A percentile compares a stretch with the other conserved stretches of the same genome.
These are phyloP conservation scores for Colletotrichum karsti DNA, from an alignment of 2,329 filamentous ascomycete species.

Conservation along the genomic window DNA sequence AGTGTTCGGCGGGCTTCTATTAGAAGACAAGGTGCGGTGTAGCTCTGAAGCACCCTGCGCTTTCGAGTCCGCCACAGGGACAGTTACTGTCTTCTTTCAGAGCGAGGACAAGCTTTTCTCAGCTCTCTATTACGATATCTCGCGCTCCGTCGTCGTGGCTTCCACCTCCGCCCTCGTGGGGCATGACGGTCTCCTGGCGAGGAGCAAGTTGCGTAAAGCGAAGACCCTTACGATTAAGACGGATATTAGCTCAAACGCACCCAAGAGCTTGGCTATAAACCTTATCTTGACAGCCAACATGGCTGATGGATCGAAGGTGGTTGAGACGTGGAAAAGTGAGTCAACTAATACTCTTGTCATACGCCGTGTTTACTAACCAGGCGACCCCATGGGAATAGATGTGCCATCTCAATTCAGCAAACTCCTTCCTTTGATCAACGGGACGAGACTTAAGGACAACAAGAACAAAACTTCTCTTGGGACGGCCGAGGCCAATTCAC, in stretches of 20 bases:
- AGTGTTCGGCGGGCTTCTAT: neutral
- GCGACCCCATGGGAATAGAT: neutral
- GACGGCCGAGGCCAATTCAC: too few relatives aligned
- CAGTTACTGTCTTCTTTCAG: neutral
- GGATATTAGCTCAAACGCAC: neutral
- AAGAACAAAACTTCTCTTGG: too few relatives aligned
- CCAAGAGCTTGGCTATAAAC: neutral
- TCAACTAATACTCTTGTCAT: too few relatives aligned
- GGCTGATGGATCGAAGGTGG: neutral
- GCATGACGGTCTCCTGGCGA: neutral
- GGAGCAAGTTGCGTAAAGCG: neutral
- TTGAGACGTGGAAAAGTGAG: neutral
- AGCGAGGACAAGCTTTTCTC: neutral
- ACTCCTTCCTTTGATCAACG: too few relatives aligned
- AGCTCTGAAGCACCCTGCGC: neutral
- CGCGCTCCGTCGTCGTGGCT: neutral
- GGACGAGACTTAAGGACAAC: too few relatives aligned
- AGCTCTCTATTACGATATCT: neutral
- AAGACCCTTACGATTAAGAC: neutral
- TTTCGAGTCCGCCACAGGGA: neutral
- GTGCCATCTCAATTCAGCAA: too few relatives aligned
- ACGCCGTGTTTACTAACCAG: neutral
- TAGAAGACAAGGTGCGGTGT: neutral
- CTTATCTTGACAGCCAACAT: neutral
- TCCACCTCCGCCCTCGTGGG: neutral